Evolutionary conservation across 2,329 filamentous ascomycete species (phyloP).

Genomic region (Fusarium papillatum): DNA sequence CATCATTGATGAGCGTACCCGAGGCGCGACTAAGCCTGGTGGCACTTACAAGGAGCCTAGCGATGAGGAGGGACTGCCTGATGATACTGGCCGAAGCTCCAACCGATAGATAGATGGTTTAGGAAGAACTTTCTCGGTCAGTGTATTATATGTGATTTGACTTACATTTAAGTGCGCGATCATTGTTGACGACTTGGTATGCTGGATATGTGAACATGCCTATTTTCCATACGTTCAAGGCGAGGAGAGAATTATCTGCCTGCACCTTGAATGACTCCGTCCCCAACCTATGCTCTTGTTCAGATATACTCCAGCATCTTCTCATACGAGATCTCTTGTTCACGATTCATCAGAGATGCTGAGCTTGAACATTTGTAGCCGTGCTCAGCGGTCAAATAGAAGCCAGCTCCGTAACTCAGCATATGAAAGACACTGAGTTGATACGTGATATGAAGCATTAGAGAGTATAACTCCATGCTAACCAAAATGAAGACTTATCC

Average conservation of each 20-base stretch:
- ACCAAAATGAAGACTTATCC: neutral
- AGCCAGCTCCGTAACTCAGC: neutral
- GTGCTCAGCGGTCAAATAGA: neutral
- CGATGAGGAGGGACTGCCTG: constrained; percentile 36
- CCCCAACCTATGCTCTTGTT: neutral
- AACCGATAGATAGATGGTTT: neutral
- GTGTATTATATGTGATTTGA: neutral
- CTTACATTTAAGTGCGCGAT: neutral
- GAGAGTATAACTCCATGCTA: neutral
- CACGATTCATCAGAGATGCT: neutral
- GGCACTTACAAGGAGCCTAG: constrained; percentile 36
- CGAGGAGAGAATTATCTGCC: neutral
- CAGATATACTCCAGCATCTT: neutral
- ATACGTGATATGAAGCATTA: neutral
- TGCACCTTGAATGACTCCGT: neutral
- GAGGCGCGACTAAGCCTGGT: constrained; percentile 28
- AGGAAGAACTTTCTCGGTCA: neutral
- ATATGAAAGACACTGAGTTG: neutral
- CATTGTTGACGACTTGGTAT: too few species aligned
- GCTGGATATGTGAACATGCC: neutral
- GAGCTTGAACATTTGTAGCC: neutral
- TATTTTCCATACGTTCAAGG: neutral
- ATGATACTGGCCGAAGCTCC: constrained; percentile 33
- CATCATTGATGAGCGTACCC: constrained; percentile 35
- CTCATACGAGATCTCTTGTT: neutral